Base-by-base conservation (phyloP, 2,329 filamentous ascomycete species). In the Pleoardoris graminearum region DNA sequence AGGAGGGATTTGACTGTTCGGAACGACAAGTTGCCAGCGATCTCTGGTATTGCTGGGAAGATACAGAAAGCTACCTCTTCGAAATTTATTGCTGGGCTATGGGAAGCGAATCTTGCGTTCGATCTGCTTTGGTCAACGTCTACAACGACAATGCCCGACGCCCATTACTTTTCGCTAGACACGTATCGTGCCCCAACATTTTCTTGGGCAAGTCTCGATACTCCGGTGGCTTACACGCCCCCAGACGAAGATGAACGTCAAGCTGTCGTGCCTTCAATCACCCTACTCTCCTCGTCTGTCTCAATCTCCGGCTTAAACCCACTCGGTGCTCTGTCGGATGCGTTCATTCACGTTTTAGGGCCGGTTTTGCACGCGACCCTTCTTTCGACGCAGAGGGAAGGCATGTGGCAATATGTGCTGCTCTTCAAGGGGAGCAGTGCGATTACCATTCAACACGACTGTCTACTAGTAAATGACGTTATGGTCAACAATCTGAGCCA, bases 31-130 rank as follows among this genome's bases (percentile, higher is more conserved):
- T 51, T 73, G 7, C 67, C 67, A 14, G 69, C 69, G 1, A 63
- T 73, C 19, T 71, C 69, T 8, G 69, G 70, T 3, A 69, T 73
- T 17, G 69, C 70, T n/a, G 57, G 50, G 21, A 68, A 66, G 36
- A 67, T 72, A 29, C 55, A 60, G 25, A 59, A 62, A 35, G 65
- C 63, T 11, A 69, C 68, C 7, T 50, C 59, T 11, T 70, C 67
- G 1, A 54, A 58, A 2, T 73, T 71, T 21, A n/a, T 71, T n/a
- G 66, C 66, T 12, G 69, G 70, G n/a, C 35, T 72, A 0, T 72
- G 69, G 68, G 65, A 65, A 41, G 51, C 54, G 11, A 68, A 70
- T n/a, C 39, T 72, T 12, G 61, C 63, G 3, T 61, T 57, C 7
- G 69, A 69, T 48, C 42, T 72, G 10, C 51, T 72, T n/a, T 72